Conservation (phyloP, 179 eudicot genomes). For the Corrigiola litoralis region DNA sequence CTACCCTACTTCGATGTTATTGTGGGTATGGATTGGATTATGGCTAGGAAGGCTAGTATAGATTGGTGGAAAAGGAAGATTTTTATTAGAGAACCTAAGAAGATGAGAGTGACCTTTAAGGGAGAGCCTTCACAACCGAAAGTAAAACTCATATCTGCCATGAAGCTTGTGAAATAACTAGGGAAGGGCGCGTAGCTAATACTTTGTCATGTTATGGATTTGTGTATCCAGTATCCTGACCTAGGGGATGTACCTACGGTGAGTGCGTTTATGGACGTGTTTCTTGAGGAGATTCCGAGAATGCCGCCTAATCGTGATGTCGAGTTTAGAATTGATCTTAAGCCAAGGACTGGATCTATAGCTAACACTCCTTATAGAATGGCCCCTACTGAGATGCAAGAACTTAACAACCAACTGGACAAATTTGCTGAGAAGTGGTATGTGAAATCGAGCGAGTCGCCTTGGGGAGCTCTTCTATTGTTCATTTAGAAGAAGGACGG, state of each 20-base stretch:
- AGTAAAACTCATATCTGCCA: background rate
- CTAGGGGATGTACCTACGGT: background rate
- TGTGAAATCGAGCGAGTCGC: too few species aligned
- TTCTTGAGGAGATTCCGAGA: background rate
- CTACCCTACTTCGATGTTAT: background rate
- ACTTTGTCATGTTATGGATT: background rate
- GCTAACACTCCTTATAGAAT: background rate
- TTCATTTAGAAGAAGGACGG: background rate
- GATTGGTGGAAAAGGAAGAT: background rate
- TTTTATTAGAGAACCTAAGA: background rate
- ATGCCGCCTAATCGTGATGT: background rate
- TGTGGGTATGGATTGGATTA: background rate
- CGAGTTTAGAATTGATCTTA: background rate
- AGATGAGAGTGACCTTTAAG: background rate
- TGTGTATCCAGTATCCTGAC: background rate
- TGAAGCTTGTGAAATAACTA: background rate
- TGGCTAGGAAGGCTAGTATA: background rate
- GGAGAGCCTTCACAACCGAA: background rate
- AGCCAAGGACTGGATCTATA: background rate
- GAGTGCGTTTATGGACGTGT: background rate
- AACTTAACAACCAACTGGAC: too few species aligned
- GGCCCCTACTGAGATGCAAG: background rate
- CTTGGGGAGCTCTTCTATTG: background rate
- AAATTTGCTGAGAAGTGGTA: too few species aligned
- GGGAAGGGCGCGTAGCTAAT: background rate